These are phyloP conservation scores for Tetrahymena malaccensis DNA, from an alignment of 73 alveolate species.

Conservation along the genomic window DNA sequence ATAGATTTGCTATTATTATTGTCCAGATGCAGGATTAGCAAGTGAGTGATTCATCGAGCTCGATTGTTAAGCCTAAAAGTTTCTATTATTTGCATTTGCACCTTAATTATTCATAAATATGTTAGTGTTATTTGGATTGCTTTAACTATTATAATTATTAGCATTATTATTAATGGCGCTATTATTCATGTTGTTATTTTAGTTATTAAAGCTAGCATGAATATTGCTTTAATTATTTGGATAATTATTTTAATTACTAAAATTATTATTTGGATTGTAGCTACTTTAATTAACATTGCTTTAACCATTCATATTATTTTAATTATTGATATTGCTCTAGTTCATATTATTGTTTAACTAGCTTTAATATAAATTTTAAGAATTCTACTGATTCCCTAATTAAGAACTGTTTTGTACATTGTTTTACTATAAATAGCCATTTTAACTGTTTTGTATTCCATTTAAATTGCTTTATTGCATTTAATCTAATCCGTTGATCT, in stretches of 20 bases:
- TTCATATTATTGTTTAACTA: neutral
- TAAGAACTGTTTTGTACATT: neutral
- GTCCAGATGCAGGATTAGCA: neutral
- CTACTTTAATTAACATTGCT: neutral
- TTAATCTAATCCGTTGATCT: neutral
- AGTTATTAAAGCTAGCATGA: neutral
- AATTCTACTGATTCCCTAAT: neutral
- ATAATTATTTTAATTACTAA: too few relatives aligned
- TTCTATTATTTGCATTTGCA: neutral
- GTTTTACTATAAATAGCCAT: neutral
- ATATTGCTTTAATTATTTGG: too few relatives aligned
- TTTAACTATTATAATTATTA: too few relatives aligned
- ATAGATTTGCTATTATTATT: too few relatives aligned
- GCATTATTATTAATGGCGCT: neutral
- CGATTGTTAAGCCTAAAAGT: neutral
- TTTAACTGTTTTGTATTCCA: neutral
- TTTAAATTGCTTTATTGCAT: neutral
- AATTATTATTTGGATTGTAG: too few relatives aligned
- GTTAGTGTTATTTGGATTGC: neutral
- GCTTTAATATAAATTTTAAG: neutral
- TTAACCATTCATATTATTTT: too few relatives aligned
- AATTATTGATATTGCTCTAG: neutral
- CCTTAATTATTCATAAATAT: neutral
- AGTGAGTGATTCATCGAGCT: neutral
- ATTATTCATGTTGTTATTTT: neutral